Percentiles rank a stretch among this genome's conserved stretches.
Conservation (phyloP, 1,139 yeast species). For the Debaryomyces udenii region DNA sequence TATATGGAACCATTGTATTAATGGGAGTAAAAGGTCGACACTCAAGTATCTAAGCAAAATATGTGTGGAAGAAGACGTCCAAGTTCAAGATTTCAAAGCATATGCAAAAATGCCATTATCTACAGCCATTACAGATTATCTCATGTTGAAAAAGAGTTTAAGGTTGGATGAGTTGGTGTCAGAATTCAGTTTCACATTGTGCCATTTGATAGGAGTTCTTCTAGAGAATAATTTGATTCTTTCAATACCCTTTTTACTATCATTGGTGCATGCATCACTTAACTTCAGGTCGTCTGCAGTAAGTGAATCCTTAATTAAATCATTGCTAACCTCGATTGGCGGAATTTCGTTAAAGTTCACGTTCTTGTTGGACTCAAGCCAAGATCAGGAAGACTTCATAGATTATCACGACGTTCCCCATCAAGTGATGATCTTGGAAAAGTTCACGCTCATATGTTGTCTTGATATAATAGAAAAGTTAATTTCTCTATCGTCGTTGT, state of each 20-base stretch:
- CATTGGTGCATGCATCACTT: conserved; percentile 55
- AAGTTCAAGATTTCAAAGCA: conserved; percentile 35
- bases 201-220: conserved; percentile 32
- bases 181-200: conserved; percentile 44
- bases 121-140: conserved; percentile 34
- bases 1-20: conserved; percentile 44
- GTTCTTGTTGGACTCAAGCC: conserved; percentile 31
- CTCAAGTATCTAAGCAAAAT: conserved; percentile 54
- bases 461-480: conserved; percentile 58
- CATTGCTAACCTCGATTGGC: conserved; percentile 23
- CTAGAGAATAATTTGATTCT: conserved; percentile 28
- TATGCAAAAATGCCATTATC: conserved; percentile 34
- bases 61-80: conserved; percentile 38
- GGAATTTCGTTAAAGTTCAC: conserved; percentile 23
- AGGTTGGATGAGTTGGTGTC: conserved; percentile 49
- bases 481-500: conserved; percentile 28
- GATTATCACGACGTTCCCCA: conserved; percentile 38
- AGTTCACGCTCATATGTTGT: conserved; percentile 49
- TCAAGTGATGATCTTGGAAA: conserved; percentile 51
- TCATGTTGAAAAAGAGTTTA: conserved; percentile 43
- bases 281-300: conserved; percentile 63
- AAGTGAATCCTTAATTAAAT: conserved; percentile 29
- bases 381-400: conserved; percentile 38
- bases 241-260: conserved; percentile 57
- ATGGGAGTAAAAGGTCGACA: conserved; percentile 53